Base-by-base conservation (phyloP, 1,284 basidiomycete genomes). In the Peniophora sp. region DNA sequence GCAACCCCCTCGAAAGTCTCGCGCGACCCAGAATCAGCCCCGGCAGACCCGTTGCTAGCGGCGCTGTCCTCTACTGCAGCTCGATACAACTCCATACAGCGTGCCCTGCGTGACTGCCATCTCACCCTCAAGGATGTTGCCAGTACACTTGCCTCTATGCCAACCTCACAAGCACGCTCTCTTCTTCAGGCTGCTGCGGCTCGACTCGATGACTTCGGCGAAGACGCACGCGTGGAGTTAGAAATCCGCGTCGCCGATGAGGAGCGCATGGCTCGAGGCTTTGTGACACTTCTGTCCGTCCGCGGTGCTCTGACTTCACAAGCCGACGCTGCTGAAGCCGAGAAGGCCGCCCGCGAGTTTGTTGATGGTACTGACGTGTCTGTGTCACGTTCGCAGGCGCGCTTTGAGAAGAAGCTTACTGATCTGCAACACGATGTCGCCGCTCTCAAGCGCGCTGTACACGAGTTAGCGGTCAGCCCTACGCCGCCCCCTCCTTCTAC, bases 231-330 rank as follows among this genome's bases (percentile, higher is more conserved):
- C 1, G 91, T 94, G 2, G 91, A 93, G 61, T 70, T 93, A 17
- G 91, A 94, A 68, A 93, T 94, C 47, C 81, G 82, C 18, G 69
- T 86, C 14, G 79, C 88, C 1, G 91, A 94, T 63, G 89, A 91
- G 57, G 78, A 79, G 34, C 74, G 92, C 9, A 72, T 86, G 0
- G 72, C 73, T 10, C 75, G 76, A 8, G 89, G 90, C 1, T 91
- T 85, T 56, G 82, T 86, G 58, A 83, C 87, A 1, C 66, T 92
- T 14, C 68, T 92, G 9, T 72, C 74, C 17, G 72, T 91, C 35
- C 73, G 78, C 36, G 74, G 75, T 12, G 76, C 78, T 0, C 60
- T 83, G 50, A 47, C 58, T 17, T 60, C 60, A 17, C 56, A 61
- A 48, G 57, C 61, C 24, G 62, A 73, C 63, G 57, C 66, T 22